phyloP scores from a whole-genome alignment of 2,329 filamentous ascomycete species.

The Podosphaera aphanis region DNA sequence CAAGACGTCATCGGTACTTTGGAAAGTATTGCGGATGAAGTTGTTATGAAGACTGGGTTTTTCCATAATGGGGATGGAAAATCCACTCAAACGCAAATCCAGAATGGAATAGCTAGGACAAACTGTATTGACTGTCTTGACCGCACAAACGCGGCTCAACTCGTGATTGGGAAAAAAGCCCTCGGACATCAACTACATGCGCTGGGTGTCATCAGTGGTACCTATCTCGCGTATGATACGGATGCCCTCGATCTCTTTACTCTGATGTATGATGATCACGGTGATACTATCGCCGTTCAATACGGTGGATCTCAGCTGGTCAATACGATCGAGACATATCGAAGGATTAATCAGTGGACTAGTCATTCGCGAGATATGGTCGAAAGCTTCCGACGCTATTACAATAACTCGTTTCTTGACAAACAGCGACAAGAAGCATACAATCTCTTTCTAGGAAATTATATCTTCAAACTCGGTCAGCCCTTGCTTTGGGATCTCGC shows the following conservation, averaged over 20 bases:
- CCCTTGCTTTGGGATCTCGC: conserved; percentile 93
- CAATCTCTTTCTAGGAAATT: conserved; percentile 91
- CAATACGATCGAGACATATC: conserved; percentile 97
- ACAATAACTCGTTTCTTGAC: conserved; percentile 95
- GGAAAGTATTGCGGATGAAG: conserved; percentile 70
- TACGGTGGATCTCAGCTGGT: conserved; percentile 94
- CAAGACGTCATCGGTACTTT: conserved; percentile 87
- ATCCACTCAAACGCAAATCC: conserved; percentile 41
- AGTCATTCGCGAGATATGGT: conserved; percentile 97
- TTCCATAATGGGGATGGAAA: conserved; percentile 74
- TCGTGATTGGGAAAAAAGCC: conserved; percentile 87
- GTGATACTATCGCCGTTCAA: conserved; percentile 91
- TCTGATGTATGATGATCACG: conserved; percentile 95
- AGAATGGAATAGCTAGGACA: conserved; percentile 81
- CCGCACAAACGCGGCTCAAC: conserved; percentile 90
- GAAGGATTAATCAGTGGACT: conserved; percentile 97
- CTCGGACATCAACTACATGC: conserved; percentile 82
- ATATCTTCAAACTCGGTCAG: conserved; percentile 65
- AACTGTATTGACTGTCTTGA: conserved; percentile 98
- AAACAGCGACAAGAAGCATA: conserved; percentile 96
- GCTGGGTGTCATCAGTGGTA: conserved; percentile 61
- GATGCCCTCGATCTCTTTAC: conserved; percentile 93
- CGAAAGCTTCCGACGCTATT: conserved; percentile 95
- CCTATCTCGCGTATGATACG: conserved; percentile 72
- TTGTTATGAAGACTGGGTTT: conserved; percentile 69